Evolutionary conservation across 306 rosid genomes (phyloP), one percentile per base, ranked within the genome.

Genomic region (Mucuna pruriens): DNA sequence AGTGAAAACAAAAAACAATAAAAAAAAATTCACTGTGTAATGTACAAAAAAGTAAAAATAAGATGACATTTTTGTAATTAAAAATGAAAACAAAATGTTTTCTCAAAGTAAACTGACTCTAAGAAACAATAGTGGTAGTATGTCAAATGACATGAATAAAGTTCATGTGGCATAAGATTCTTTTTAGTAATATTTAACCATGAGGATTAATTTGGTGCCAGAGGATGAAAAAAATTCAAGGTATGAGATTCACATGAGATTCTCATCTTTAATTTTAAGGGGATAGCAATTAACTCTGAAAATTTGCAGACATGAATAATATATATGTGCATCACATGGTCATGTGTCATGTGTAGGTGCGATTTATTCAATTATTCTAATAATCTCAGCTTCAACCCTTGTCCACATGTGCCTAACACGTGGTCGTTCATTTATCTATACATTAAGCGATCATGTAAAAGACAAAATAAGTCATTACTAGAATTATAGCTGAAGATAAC

Each of bases 211-310:
- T 75, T 13, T 57, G 67, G 38, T 38, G 11, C 16, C 42, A 8
- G 70, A 75, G 31, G 57, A 75, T 60, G 70, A 42, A 58, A 40
- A 40, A 76, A 33, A n/a, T 8, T 46, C 40, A 66, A 66, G 69
- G 44, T n/a, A 63, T 33, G 44, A 31, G 5, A 31, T 31, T 31
- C 38, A 17, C 7, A 13, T 29, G 31, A 34, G 36, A 51, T 15
- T 33, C 31, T 17, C 31, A 51, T 49, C 46, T 31, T 51, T 15
- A 36, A 38, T 38, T 36, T 38, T 38, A 33, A 36, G 31, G 71
- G 71, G 29, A 38, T 65, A 11, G 26, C 16, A 46, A 51, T 10
- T 49, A 51, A 45, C 44, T 39, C 17, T 6, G 7, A 44, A 49
- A 12, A 54, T 10, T 15, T 42, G 29, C 6, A 10, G 19, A 16